Evolutionary conservation across 2,329 filamentous ascomycete species (phyloP), one percentile per base, ranked within the genome.

Genomic region (Phialemonium atrogriseum): DNA sequence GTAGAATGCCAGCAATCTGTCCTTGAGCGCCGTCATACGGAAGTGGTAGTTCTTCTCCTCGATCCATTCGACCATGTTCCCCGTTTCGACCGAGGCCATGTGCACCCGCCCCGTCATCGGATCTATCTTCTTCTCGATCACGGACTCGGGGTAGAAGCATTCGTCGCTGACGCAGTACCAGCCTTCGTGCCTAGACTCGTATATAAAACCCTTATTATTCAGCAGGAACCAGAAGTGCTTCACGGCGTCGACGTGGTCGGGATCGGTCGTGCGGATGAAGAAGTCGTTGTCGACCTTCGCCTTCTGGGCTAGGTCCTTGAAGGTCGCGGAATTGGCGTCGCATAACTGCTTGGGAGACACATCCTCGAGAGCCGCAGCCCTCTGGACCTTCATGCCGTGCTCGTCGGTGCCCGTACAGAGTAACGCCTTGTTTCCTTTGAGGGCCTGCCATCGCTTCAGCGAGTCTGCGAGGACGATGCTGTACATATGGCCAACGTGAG

Each of bases 81-180:
- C 87, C 3, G 87, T 94, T 62, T 95, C 91, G 29, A 75, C 71
- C 12, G 84, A 88, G 14, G 78, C 81, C 76, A 86, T 85, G 40
- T 83, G 78, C 48, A 85, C 88, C 43, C 78, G 73, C 4, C 91
- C 91, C 1, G 87, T 94, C 27, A 77, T 68, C 5, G 86, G 83
- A 43, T 88, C 82, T 22, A 91, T 62, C 30, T 77, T 73, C 25
- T 80, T 71, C 48, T 86, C 76, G 16, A 96, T 76, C 48, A 78
- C 65, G 6, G 76, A 74, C 32, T 80, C 72, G 0, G 89, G 86
- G 52, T 95, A 96, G 58, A 94, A 98, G 23, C 89, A 89, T 66
- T 98, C 91, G 55, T 98, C 91, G 54, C 84, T 87, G 33, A 98
- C 81, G 34, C 84, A 91, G 56, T 98, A 98, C 91, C 91, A 98